These are phyloP conservation scores for Penicillium fimorum DNA, from an alignment of 495 filamentous ascomycete species.

Conservation along the genomic window DNA sequence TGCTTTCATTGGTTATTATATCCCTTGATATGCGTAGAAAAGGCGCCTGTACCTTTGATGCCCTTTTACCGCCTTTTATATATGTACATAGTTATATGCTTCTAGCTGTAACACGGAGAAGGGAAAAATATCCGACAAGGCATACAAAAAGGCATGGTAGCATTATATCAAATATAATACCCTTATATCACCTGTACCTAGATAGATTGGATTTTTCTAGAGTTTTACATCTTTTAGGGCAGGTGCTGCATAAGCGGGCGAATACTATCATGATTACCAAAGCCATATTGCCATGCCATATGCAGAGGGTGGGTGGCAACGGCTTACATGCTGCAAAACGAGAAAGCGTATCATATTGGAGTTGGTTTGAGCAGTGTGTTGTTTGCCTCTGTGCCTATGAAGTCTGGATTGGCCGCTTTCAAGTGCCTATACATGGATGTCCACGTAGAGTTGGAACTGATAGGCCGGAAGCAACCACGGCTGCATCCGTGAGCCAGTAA, in stretches of 20 bases:
- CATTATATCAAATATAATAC: neutral
- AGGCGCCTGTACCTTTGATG: neutral
- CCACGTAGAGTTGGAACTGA: neutral
- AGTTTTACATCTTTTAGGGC: neutral
- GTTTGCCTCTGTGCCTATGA: neutral
- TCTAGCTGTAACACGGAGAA: neutral
- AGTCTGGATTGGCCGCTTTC: conserved; percentile 7
- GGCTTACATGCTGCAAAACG: neutral
- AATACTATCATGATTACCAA: neutral
- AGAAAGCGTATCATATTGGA: conserved; percentile 2
- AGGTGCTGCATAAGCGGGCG: neutral
- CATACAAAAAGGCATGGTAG: neutral
- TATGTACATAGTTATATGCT: neutral
- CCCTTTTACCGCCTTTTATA: neutral
- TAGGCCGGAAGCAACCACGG: neutral
- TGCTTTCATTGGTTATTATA: neutral
- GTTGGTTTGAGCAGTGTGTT: conserved; percentile 1
- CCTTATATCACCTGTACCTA: neutral
- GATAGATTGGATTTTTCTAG: neutral
- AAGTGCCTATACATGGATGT: neutral
- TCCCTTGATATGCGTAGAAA: neutral
- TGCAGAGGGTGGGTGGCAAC: neutral
- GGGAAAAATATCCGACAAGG: neutral
- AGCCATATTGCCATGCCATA: neutral
- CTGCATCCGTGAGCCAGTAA: conserved; percentile 2